Evolutionary conservation across 129 eudicot genomes (phyloP).

Genomic region (Mikania micrantha): DNA sequence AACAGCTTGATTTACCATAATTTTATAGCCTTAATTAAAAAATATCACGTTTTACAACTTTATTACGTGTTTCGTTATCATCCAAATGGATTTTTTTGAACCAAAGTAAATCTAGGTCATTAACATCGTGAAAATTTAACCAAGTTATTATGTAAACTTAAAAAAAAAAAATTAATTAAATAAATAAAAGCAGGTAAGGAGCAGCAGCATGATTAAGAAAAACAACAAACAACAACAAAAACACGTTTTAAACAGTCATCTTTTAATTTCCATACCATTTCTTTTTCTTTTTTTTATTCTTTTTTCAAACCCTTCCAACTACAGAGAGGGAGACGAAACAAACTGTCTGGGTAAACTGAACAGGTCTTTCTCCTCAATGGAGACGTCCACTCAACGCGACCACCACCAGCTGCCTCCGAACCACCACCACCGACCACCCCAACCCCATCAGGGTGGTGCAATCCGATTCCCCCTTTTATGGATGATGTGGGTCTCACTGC

Average conservation of each 20-base stretch:
- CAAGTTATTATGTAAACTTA: not conserved
- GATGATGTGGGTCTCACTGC: slow-evolving; percentile 39
- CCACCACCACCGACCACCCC: slow-evolving; percentile 26
- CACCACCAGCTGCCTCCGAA: slow-evolving; percentile 39
- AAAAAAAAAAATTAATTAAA: no score
- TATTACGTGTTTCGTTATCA: no score
- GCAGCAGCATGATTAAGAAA: not conserved
- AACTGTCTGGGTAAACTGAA: slow-evolving; percentile 79
- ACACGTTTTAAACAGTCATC: slow-evolving; percentile 28
- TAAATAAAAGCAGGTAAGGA: not conserved
- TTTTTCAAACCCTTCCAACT: slow-evolving; percentile 19
- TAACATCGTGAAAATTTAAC: not conserved
- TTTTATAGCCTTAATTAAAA: no score
- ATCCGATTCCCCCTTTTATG: slow-evolving; percentile 16
- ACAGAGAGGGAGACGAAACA: slow-evolving; percentile 79
- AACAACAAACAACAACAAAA: slow-evolving; percentile 41
- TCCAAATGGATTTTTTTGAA: no score
- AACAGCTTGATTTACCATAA: no score
- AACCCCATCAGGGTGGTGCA: slow-evolving; percentile 36
- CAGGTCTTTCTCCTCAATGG: slow-evolving; percentile 85
- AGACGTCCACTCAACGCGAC: slow-evolving; percentile 81
- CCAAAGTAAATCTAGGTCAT: no score
- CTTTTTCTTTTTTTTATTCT: slow-evolving; percentile 12
- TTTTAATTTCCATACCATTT: slow-evolving; percentile 1
- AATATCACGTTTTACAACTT: no score